These are phyloP conservation scores for Jacaranda mimosifolia DNA, from an alignment of 257 asterid genomes.

Conservation along the genomic window DNA sequence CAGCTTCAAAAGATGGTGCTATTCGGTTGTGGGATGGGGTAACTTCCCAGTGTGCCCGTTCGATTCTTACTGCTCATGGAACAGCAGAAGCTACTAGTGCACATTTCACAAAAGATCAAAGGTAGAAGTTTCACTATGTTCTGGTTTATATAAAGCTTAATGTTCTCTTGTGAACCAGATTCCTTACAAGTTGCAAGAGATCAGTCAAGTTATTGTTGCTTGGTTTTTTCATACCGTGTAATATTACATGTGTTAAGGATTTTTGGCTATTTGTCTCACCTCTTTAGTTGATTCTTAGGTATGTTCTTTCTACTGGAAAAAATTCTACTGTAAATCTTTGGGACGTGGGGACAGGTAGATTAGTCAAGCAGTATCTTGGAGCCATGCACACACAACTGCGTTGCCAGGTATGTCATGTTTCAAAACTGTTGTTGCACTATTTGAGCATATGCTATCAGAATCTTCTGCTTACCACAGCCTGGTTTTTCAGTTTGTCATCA, in stretches of 20 bases:
- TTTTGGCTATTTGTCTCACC: constrained; percentile 39
- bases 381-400: constrained; percentile 66
- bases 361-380: constrained; percentile 76
- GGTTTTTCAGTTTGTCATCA: background rate
- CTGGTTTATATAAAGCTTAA: constrained; percentile 3
- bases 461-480: background rate
- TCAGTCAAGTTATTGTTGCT: constrained; percentile 16
- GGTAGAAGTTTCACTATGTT: constrained; percentile 44
- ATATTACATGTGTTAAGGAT: background rate
- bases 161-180: constrained; percentile 2
- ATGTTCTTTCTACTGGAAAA: constrained; percentile 78
- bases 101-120: constrained; percentile 77
- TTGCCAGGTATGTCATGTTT: constrained; percentile 64
- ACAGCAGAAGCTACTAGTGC: constrained; percentile 82
- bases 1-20: constrained; percentile 92
- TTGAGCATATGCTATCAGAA: constrained; percentile 14
- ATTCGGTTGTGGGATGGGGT: constrained; percentile 87
- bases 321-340: constrained; percentile 84
- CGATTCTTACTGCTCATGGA: constrained; percentile 81
- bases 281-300: constrained; percentile 56
- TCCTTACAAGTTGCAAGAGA: constrained; percentile 5
- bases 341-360: constrained; percentile 80
- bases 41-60: constrained; percentile 73
- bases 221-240: constrained; percentile 12
- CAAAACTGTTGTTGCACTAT: constrained; percentile 15